phyloP scores from a whole-genome alignment of 129 eudicot species.

The Flaveria robusta region DNA sequence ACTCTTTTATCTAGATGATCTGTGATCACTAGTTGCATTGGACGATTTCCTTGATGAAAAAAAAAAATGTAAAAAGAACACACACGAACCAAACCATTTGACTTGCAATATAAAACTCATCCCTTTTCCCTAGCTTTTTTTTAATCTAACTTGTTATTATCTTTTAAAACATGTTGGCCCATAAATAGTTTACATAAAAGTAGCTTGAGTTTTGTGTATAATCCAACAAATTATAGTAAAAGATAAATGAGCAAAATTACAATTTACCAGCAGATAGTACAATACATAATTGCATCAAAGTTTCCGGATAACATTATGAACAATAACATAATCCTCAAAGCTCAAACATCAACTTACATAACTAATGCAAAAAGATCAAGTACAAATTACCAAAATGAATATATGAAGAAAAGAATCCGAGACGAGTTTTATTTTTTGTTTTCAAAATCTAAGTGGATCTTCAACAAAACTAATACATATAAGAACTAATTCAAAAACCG shows the following conservation, averaged over 20 bases:
- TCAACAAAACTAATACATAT: constrained; percentile 28
- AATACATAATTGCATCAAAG: constrained; percentile 12
- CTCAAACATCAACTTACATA: constrained; percentile 19
- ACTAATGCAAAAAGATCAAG: constrained; percentile 15
- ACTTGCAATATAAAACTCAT: neutral
- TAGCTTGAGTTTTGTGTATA: neutral
- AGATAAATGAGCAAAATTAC: too few species aligned
- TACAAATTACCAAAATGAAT: constrained; percentile 20
- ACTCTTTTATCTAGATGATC: too few species aligned
- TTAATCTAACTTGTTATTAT: neutral
- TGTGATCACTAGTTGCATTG: too few species aligned
- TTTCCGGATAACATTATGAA: constrained; percentile 32
- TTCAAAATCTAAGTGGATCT: constrained; percentile 26
- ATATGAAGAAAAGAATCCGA: constrained; percentile 23
- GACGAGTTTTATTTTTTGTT: constrained; percentile 15
- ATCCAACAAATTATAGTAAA: neutral
- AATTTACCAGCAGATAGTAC: neutral
- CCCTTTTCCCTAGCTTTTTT: neutral
- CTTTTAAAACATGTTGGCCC: neutral
- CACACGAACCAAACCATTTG: neutral
- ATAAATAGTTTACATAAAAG: neutral
- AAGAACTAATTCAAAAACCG: constrained; percentile 20
- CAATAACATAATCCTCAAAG: constrained; percentile 22
- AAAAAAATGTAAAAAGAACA: too few species aligned
- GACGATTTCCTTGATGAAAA: neutral